Base-by-base conservation (phyloP, 2,329 filamentous ascomycete genomes). In the Aureobasidium leucospermi region DNA sequence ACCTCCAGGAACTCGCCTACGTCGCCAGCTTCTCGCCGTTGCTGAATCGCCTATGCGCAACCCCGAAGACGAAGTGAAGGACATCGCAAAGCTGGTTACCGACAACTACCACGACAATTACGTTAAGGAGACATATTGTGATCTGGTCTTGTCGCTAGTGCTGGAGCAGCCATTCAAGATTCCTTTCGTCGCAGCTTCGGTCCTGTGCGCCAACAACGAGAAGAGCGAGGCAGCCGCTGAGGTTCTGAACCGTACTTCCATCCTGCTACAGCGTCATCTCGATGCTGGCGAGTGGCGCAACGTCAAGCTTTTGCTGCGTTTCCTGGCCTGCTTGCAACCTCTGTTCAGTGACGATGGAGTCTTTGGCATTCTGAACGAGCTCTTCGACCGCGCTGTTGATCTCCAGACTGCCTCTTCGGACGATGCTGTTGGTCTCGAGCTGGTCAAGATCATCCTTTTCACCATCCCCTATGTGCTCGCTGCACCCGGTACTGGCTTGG, bases 151-250 rank as follows among this genome's bases (percentile, higher is more conserved):
- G 61, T 89, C 93, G 73, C 80, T 97, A 81, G 81, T 88, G 45
- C 72, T 90, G 38, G 94, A 99, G 76, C 94, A 99, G 75, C 94
- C 94, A 1, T 87, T 99, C 73, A 97, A 97, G 79, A 95, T 91
- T n/a, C 93, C 94, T 0, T 97, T 96, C 71, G 82, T 96, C 39
- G 91, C 92, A 9, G 90, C 89, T 19, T 86, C 93, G 13, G 82
- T 95, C 45, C 81, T 96, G 60, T 82, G 90, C 60, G 82, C 86
- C 65, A 96, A 97, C 75, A 82, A 84, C 29, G 76, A 88, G 67
- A 90, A 90, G 69, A 80, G 87, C 4, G 88, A 94, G 65, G 79
- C 96, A 38, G 83, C 87, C 34, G 80, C 81, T 39, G 84, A 90
- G 64, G 78, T 96, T 19, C 78, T 97, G 65, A 79, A 76, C 55